phyloP scores from a whole-genome alignment of 176 grass and related monocot species.

The Paspalum vaginatum region DNA sequence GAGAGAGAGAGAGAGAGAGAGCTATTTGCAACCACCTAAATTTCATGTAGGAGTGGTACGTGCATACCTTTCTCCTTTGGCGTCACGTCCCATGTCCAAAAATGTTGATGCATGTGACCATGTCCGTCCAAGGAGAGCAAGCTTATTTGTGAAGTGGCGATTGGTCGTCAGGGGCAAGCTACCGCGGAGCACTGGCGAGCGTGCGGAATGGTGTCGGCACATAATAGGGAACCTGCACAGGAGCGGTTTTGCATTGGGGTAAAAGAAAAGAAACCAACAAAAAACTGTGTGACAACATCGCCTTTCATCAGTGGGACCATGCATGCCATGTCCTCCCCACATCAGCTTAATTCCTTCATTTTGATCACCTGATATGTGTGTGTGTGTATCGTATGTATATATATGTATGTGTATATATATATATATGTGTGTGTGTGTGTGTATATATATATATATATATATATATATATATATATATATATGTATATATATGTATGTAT shows the following conservation, averaged over 20 bases:
- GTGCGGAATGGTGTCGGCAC: conserved; percentile 41
- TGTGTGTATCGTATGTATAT: too few relatives aligned
- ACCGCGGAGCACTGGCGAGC: conserved; percentile 28
- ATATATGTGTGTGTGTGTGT: too few relatives aligned
- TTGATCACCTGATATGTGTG: too few relatives aligned
- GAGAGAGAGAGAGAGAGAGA: too few relatives aligned
- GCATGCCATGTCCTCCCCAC: too few relatives aligned
- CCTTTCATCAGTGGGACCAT: too few relatives aligned
- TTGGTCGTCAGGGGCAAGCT: conserved; percentile 33
- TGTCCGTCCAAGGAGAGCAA: conserved; percentile 12
- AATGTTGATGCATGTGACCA: conserved; percentile 31
- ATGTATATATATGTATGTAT: too few relatives aligned
- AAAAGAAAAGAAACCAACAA: conserved; percentile 8
- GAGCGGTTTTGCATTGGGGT: background rate
- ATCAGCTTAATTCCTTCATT: too few relatives aligned
- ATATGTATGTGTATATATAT: too few relatives aligned
- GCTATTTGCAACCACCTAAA: background rate
- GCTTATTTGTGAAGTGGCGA: conserved; percentile 16
- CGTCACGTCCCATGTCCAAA: conserved; percentile 18
- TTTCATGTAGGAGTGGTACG: background rate
- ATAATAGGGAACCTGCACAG: conserved; percentile 38
- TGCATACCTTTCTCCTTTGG: background rate
- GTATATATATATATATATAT: too few relatives aligned
- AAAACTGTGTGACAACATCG: background rate
- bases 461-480: too few relatives aligned